These are phyloP conservation scores for Magnaporthiopsis rhizophila DNA, from an alignment of 2,329 filamentous ascomycete genomes.

Conservation along the genomic window DNA sequence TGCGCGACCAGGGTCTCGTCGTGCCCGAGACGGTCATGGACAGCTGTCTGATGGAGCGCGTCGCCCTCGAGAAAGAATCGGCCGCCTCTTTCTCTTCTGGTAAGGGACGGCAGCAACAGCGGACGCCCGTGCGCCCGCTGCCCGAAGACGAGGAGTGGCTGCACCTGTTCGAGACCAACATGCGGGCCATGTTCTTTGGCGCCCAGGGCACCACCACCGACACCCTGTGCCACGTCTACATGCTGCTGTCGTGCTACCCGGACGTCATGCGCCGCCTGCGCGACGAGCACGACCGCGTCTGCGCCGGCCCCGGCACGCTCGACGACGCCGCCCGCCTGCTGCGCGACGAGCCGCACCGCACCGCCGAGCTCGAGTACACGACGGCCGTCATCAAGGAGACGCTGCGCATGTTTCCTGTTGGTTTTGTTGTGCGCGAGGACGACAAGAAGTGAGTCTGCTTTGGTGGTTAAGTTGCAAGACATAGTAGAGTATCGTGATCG, in stretches of 20 bases:
- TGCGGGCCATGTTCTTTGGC: slow-evolving; percentile 29
- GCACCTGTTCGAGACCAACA: slow-evolving; percentile 13
- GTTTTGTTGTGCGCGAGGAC: slow-evolving; percentile 31
- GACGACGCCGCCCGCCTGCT: slow-evolving; percentile 16
- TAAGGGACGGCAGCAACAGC: neutral
- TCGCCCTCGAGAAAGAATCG: neutral
- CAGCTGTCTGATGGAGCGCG: slow-evolving; percentile 7
- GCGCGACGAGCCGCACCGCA: slow-evolving; percentile 1
- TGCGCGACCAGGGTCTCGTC: slow-evolving; percentile 14
- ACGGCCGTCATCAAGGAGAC: slow-evolving; percentile 47
- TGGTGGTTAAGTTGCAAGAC: no score
- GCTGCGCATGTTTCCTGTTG: slow-evolving; percentile 44
- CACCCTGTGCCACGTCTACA: slow-evolving; percentile 23
- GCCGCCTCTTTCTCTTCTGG: no score
- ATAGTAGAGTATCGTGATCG: no score
- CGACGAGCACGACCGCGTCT: slow-evolving; percentile 42
- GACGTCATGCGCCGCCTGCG: slow-evolving; percentile 20
- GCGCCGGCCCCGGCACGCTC: slow-evolving; percentile 16
- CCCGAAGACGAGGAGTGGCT: slow-evolving; percentile 5
- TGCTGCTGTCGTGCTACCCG: slow-evolving; percentile 23
- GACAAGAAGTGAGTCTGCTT: neutral
- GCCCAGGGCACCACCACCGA: slow-evolving; percentile 30
- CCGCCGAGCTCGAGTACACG: slow-evolving; percentile 32
- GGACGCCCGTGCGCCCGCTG: neutral
- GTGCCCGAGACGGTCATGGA: slow-evolving; percentile 3